Conservation (phyloP, 495 filamentous ascomycete species). For the Lasiosphaeriaceae sp. region DNA sequence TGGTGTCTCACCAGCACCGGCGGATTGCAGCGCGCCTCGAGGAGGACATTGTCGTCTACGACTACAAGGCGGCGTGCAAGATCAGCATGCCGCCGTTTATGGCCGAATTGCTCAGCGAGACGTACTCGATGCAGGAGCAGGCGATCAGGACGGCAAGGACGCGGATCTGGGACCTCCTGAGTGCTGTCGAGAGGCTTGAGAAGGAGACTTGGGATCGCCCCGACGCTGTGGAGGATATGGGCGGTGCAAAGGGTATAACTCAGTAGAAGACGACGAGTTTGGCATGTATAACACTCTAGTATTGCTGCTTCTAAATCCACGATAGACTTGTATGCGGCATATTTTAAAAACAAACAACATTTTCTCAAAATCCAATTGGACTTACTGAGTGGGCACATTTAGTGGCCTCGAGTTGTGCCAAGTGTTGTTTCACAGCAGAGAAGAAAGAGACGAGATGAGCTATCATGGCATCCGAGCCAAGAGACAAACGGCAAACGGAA, state of each 20-base stretch:
- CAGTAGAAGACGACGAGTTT: too few relatives aligned
- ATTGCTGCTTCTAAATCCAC: too few relatives aligned
- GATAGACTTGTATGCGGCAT: too few relatives aligned
- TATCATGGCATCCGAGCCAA: too few relatives aligned
- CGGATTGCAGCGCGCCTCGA: conserved; percentile 72
- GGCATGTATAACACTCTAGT: too few relatives aligned
- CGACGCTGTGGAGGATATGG: conserved; percentile 69
- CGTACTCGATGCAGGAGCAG: conserved; percentile 64
- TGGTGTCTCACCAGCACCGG: conserved; percentile 76
- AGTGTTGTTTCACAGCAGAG: too few relatives aligned
- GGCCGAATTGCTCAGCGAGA: conserved; percentile 58
- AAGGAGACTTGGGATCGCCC: conserved; percentile 68
- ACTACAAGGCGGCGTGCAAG: conserved; percentile 63
- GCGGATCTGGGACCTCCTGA: conserved; percentile 52
- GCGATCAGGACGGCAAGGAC: conserved; percentile 42
- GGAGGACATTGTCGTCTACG: conserved; percentile 83
- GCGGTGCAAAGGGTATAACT: conserved; percentile 34
- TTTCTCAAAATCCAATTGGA: too few relatives aligned
- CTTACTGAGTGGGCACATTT: too few relatives aligned
- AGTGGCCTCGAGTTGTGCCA: too few relatives aligned
- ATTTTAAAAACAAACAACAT: too few relatives aligned
- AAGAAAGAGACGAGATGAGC: too few relatives aligned
- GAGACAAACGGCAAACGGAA: too few relatives aligned
- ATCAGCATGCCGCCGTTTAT: conserved; percentile 63
- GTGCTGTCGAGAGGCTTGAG: conserved; percentile 59